These are phyloP conservation scores for Grosmannia clavigera DNA, from an alignment of 2,329 filamentous ascomycete genomes.

Conservation along the genomic window DNA sequence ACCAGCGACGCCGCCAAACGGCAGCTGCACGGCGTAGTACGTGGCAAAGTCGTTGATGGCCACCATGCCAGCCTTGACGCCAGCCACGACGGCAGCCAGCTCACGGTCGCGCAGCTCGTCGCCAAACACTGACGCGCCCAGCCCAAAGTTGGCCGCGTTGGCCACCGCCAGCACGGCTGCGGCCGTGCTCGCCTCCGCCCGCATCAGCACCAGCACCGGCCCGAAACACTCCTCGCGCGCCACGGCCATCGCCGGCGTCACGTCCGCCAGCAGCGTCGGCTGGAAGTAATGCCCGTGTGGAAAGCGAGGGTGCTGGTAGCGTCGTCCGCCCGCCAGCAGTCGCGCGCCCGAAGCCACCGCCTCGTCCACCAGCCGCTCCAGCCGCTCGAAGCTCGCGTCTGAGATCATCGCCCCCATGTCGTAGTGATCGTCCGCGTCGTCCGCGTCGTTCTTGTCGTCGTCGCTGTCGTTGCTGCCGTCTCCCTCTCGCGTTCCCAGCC, in stretches of 20 bases:
- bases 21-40: constrained; percentile 87
- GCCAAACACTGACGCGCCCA: constrained; percentile 84
- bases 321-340: constrained; percentile 67
- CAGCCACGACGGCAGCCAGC: constrained; percentile 51
- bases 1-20: constrained; percentile 83
- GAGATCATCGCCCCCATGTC: constrained; percentile 92
- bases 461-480: background rate
- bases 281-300: constrained; percentile 80
- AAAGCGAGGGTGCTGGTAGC: constrained; percentile 58
- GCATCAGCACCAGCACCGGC: constrained; percentile 79
- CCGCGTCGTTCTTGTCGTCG: background rate
- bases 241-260: constrained; percentile 74
- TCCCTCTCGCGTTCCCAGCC: constrained; percentile 41
- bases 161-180: constrained; percentile 60
- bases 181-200: constrained; percentile 46
- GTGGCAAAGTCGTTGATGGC: constrained; percentile 91
- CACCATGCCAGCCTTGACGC: constrained; percentile 77
- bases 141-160: constrained; percentile 73
- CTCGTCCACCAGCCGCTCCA: constrained; percentile 65
- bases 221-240: constrained; percentile 88
- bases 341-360: constrained; percentile 69
- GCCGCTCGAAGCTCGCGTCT: constrained; percentile 55
- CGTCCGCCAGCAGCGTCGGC: constrained; percentile 83
- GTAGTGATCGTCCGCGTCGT: constrained; percentile 21
- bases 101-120: constrained; percentile 40